Evolutionary conservation across 371 early-diverging fungal genomes (phyloP).

Genomic region (Mucor irregularis): DNA sequence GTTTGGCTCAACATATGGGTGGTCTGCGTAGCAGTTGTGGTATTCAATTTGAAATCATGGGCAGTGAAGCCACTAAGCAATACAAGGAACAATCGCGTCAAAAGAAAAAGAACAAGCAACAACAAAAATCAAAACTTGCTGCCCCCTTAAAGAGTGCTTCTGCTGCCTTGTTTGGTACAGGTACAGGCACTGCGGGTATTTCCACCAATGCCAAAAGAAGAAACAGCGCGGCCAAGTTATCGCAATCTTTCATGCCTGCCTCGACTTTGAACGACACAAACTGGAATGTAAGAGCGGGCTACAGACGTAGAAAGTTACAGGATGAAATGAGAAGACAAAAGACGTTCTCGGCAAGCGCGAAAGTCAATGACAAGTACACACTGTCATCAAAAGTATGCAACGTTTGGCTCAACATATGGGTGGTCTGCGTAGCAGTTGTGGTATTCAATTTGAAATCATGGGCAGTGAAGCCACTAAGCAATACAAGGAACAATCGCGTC

Average conservation of each 20-base stretch:
- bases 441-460: constrained; percentile 65
- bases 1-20: constrained; percentile 68
- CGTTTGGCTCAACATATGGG: constrained; percentile 70
- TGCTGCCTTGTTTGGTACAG: constrained; percentile 4
- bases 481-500: constrained; percentile 13
- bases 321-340: constrained; percentile 45
- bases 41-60: constrained; percentile 64
- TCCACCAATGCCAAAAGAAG: not conserved
- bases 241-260: constrained; percentile 11
- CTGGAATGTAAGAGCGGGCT: constrained; percentile 50
- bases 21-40: constrained; percentile 69
- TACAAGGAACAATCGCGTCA: constrained; percentile 16
- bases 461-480: constrained; percentile 30
- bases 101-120: constrained; percentile 1
- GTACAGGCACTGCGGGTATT: not conserved
- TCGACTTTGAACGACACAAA: constrained; percentile 7
- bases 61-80: constrained; percentile 26
- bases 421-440: constrained; percentile 66
- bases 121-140: not conserved
- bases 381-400: constrained; percentile 57
- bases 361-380: constrained; percentile 5
- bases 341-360: not conserved
- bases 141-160: constrained; percentile 6
- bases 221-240: not conserved
- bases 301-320: constrained; percentile 41